Conservation (phyloP, 2,329 filamentous ascomycete species). For the Paramyrothecium sp. region DNA sequence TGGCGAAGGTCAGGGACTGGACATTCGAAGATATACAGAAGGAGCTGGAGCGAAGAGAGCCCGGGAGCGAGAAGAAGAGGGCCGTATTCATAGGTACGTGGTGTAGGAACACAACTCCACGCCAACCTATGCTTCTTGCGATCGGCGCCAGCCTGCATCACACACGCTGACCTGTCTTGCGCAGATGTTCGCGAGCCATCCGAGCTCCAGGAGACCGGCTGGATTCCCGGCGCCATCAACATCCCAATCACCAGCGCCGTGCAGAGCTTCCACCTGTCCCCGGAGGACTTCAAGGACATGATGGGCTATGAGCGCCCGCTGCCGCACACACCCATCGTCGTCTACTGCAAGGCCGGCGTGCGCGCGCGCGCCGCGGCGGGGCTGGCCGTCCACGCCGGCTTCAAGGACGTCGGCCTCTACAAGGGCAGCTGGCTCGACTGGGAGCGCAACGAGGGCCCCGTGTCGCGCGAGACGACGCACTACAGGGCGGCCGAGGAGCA, state of each 20-base stretch:
- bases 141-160: background rate
- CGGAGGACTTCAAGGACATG: constrained; percentile 78
- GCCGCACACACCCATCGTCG: constrained; percentile 62
- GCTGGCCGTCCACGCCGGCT: constrained; percentile 76
- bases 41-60: constrained; percentile 22
- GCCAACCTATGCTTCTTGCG: background rate
- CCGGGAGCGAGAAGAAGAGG: constrained; percentile 11
- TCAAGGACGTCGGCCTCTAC: constrained; percentile 69
- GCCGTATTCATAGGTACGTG: constrained; percentile 47
- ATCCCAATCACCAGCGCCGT: constrained; percentile 76
- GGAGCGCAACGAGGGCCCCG: constrained; percentile 67
- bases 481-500: background rate
- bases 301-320: constrained; percentile 73
- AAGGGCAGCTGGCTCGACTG: constrained; percentile 81
- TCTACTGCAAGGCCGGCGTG: constrained; percentile 93
- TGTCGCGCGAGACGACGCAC: constrained; percentile 5
- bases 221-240: constrained; percentile 79
- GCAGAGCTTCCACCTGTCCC: constrained; percentile 73
- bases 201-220: constrained; percentile 63
- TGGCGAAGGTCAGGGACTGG: constrained; percentile 38
- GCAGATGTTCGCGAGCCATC: constrained; percentile 70
- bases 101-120: background rate
- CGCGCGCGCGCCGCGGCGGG: constrained; percentile 74
- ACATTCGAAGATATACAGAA: constrained; percentile 47
- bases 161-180: background rate